A percentile compares a stretch with the other conserved stretches of the same genome.
Conservation (phyloP, 768 basidiomycete species). For the Leccinum sublutescens region DNA sequence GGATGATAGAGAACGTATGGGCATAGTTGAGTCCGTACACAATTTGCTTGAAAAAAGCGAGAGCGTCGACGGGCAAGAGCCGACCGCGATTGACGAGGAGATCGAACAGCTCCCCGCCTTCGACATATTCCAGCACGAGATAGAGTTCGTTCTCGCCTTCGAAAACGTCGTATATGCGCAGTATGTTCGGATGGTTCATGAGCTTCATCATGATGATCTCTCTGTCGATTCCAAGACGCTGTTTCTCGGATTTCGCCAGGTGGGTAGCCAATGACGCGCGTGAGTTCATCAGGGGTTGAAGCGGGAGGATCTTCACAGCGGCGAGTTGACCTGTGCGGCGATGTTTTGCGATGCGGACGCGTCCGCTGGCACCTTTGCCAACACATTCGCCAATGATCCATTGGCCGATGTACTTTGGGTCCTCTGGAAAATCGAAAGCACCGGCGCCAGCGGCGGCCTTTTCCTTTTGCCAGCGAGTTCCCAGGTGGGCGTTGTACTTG, state of each 20-base stretch:
- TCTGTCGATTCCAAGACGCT: conserved; percentile 82
- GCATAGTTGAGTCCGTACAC: conserved; percentile 95
- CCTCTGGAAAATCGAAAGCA: conserved; percentile 79
- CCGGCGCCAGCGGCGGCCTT: conserved; percentile 73
- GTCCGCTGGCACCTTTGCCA: conserved; percentile 91
- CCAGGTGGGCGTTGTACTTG: conserved; percentile 64
- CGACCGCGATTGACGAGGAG: conserved; percentile 89
- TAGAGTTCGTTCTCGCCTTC: conserved; percentile 90
- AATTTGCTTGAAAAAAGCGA: conserved; percentile 93
- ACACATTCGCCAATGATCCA: conserved; percentile 94
- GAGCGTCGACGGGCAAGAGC: conserved; percentile 76
- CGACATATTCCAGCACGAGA: conserved; percentile 91
- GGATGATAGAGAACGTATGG: conserved; percentile 95
- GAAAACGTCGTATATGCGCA: conserved; percentile 94
- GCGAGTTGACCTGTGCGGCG: conserved; percentile 85
- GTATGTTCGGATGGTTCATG: conserved; percentile 96
- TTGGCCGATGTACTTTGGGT: conserved; percentile 84
- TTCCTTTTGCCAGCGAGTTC: conserved; percentile 88
- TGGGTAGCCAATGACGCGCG: conserved; percentile 65
- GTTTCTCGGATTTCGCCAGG: conserved; percentile 74
- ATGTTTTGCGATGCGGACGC: conserved; percentile 92
- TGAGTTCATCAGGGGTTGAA: conserved; percentile 73
- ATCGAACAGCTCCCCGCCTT: conserved; percentile 96
- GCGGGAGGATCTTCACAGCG: conserved; percentile 92
- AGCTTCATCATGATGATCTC: conserved; percentile 99